Evolutionary conservation across 148 eudicot species (phyloP).

Genomic region (Nepenthes mirabilis): DNA sequence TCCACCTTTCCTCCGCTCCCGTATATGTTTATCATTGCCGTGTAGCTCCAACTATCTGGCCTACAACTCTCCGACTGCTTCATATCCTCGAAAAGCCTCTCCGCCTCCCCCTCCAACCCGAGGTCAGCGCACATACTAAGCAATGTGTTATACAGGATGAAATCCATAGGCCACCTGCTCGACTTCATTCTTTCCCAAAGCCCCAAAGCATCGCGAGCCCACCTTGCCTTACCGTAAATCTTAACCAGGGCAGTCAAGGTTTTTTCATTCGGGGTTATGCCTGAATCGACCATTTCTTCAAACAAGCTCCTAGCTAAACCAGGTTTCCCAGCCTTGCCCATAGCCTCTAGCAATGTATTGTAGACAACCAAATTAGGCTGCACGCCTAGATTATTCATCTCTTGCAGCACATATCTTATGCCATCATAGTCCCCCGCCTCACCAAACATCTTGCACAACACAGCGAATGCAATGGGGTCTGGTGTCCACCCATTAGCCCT

Average conservation of each 20-base stretch:
- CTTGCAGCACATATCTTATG: constrained; percentile 69
- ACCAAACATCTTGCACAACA: constrained; percentile 83
- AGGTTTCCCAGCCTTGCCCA: constrained; percentile 94
- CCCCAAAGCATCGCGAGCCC: constrained; percentile 79
- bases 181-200: constrained; percentile 82
- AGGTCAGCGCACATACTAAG: constrained; percentile 97
- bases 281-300: constrained; percentile 76
- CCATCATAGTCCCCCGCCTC: constrained; percentile 97
- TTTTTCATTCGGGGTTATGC: constrained; percentile 61
- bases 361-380: constrained; percentile 81
- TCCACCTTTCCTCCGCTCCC: constrained; percentile 83
- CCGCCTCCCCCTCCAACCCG: constrained; percentile 83
- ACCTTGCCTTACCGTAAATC: constrained; percentile 85
- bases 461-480: constrained; percentile 72
- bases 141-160: constrained; percentile 74
- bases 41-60: constrained; percentile 87
- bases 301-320: constrained; percentile 87
- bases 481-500: constrained; percentile 95
- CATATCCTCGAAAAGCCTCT: constrained; percentile 80
- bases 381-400: constrained; percentile 80
- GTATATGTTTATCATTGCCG: constrained; percentile 85
- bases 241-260: constrained; percentile 75
- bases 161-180: constrained; percentile 88
- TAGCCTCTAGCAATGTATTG: constrained; percentile 82
- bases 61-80: constrained; percentile 44